These are phyloP conservation scores for Oidiodendron maius DNA, from an alignment of 495 filamentous ascomycete genomes.

Conservation along the genomic window DNA sequence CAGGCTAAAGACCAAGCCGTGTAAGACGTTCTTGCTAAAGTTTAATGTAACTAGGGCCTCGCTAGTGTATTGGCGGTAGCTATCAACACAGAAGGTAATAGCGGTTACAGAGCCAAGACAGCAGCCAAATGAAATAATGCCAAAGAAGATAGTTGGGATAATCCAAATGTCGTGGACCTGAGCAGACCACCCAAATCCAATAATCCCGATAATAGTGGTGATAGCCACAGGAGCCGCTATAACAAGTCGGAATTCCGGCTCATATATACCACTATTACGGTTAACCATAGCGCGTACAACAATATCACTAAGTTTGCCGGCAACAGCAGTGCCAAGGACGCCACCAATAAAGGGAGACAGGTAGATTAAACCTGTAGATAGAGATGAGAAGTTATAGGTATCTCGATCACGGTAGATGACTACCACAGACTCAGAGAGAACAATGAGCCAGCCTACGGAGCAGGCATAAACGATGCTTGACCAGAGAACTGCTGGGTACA, in stretches of 20 bases:
- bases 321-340: constrained; percentile 82
- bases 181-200: constrained; percentile 92
- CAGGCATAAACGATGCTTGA: constrained; percentile 80
- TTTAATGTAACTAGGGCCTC: constrained; percentile 94
- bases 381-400: constrained; percentile 70
- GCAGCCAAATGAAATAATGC: constrained; percentile 88
- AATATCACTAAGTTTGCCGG: constrained; percentile 84
- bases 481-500: constrained; percentile 89
- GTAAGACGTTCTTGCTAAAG: constrained; percentile 89
- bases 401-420: constrained; percentile 62
- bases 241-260: constrained; percentile 89
- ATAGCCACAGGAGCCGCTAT: constrained; percentile 86
- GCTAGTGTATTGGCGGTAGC: constrained; percentile 88
- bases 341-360: constrained; percentile 86
- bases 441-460: constrained; percentile 90
- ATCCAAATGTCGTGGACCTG: constrained; percentile 73
- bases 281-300: constrained; percentile 73
- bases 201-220: constrained; percentile 76
- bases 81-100: constrained; percentile 93
- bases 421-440: constrained; percentile 82
- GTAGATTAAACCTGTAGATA: constrained; percentile 83
- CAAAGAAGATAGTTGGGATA: constrained; percentile 90
- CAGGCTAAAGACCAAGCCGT: constrained; percentile 82
- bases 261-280: constrained; percentile 88
- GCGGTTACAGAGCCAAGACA: constrained; percentile 86